phyloP scores from a whole-genome alignment of 2,329 filamentous ascomycete species.

The Shiraia bambusicola region DNA sequence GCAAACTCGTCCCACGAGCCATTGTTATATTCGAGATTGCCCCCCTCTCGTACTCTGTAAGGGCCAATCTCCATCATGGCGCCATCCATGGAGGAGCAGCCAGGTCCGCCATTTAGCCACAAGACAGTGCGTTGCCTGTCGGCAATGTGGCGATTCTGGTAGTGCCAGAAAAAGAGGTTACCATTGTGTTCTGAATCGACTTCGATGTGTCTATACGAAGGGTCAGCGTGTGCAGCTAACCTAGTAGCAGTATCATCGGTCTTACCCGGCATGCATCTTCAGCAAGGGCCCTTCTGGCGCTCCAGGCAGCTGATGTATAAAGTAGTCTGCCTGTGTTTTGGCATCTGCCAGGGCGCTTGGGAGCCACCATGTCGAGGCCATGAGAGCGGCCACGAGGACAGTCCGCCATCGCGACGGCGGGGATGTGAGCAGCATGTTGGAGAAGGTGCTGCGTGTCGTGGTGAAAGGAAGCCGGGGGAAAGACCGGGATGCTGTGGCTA shows the following conservation, averaged over 20 bases:
- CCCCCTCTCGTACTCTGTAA: conserved; percentile 76
- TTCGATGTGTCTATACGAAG: conserved; percentile 74
- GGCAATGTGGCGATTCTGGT: conserved; percentile 91
- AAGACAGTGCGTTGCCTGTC: conserved; percentile 88
- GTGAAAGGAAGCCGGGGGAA: conserved; percentile 17
- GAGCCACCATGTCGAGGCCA: conserved; percentile 37
- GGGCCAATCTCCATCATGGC: conserved; percentile 95
- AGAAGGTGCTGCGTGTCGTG: conserved; percentile 13
- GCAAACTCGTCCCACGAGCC: conserved; percentile 99
- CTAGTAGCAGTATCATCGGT: background rate
- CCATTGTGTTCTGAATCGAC: conserved; percentile 81
- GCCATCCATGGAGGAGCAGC: conserved; percentile 96
- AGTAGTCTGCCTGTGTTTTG: conserved; percentile 81
- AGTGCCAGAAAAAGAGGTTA: conserved; percentile 99
- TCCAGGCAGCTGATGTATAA: conserved; percentile 80
- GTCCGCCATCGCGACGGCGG: conserved; percentile 36
- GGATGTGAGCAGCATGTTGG: conserved; percentile 27
- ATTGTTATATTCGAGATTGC: conserved; percentile 75
- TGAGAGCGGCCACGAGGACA: conserved; percentile 33
- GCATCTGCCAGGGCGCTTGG: conserved; percentile 36
- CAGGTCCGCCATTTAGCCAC: conserved; percentile 96
- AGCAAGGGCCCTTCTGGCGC: conserved; percentile 71
- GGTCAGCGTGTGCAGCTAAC: conserved; percentile 5
- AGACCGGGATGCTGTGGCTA: conserved; percentile 33
- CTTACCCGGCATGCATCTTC: conserved; percentile 98